Percentiles rank a stretch among this genome's conserved stretches.
Conservation (phyloP, 257 asterid genomes). For the Ajuga chamaepitys region DNA sequence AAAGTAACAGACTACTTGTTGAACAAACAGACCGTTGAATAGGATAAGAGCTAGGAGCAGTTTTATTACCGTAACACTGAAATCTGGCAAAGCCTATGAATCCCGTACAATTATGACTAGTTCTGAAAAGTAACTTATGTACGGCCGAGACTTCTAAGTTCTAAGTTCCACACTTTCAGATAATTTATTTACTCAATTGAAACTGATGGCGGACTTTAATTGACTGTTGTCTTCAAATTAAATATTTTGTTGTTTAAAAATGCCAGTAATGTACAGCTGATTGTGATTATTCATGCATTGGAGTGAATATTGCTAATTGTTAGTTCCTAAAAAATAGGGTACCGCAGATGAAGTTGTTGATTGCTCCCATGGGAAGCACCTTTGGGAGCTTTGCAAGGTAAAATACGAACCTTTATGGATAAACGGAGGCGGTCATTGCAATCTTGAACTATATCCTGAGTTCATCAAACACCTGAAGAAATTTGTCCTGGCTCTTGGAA, state of each 20-base stretch:
- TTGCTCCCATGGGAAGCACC: conserved; percentile 89
- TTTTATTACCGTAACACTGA: background rate
- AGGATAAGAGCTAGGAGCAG: background rate
- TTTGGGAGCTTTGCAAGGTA: conserved; percentile 75
- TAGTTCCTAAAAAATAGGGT: conserved; percentile 40
- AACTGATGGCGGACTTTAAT: background rate
- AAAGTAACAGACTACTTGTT: background rate
- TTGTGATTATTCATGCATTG: background rate
- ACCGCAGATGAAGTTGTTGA: conserved; percentile 95
- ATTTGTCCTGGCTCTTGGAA: conserved; percentile 70
- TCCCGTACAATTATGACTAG: background rate
- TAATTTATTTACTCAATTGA: background rate
- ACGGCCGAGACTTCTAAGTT: background rate
- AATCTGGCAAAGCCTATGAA: background rate
- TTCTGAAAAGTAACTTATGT: too few species aligned
- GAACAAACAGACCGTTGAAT: background rate
- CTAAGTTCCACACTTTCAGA: background rate
- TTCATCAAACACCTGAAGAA: conserved; percentile 80
- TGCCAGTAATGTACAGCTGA: background rate
- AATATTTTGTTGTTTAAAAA: background rate
- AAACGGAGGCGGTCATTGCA: conserved; percentile 92
- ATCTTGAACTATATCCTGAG: conserved; percentile 90
- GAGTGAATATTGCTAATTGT: conserved; percentile 8
- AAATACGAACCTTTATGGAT: conserved; percentile 89
- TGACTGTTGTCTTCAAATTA: background rate